Evolutionary conservation across 208 protist species (phyloP), one percentile per base, ranked within the genome.

Genomic region (Porcisia hertigi): DNA sequence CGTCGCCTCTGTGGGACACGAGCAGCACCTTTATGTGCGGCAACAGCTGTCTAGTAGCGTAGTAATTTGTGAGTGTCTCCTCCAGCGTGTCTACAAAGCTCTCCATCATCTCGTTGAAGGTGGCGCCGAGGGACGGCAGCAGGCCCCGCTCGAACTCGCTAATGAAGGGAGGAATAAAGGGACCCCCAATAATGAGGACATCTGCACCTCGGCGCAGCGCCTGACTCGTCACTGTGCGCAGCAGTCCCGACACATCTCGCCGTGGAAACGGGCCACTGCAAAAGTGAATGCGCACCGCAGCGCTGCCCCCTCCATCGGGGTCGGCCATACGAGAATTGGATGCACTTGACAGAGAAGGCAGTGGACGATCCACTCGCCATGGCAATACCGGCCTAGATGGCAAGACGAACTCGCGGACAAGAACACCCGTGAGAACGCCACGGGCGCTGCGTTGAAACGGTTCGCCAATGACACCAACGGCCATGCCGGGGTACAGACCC

Each of bases 191-290:
- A 67, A 97, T 89, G 7, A 97, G 81, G 20, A 97, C 53, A 70
- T 94, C 83, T 1, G 93, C 93, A 20, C 86, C 90, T 36, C 93
- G 91, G 71, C 82, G 79, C 66, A 95, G 80, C 4, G 93, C 91
- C 60, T 90, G 85, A 4, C 30, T 55, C 16, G 87, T 87, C 18
- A 95, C 87, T 20, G 80, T 64, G 47, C 73, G 79, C 69, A 95
- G 87, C 59, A 97, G 74, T 0, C 71, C 79, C 2, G 36, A 39
- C 20, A 94, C 78, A 47, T 95, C 90, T 23, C 81, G 86, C 14
- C 90, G 79, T 23, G 93, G 93, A 70, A 96, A 96, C 3, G 93
- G 93, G 23, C 93, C 93, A 73, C 89, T 93, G 77, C 91, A 95
- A 74, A 96, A 96, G 63, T 96, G 91, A n/a, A 97, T 80, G 53